Base-by-base conservation (phyloP, 2,329 filamentous ascomycete genomes). In the Scytalidium lignicola region DNA sequence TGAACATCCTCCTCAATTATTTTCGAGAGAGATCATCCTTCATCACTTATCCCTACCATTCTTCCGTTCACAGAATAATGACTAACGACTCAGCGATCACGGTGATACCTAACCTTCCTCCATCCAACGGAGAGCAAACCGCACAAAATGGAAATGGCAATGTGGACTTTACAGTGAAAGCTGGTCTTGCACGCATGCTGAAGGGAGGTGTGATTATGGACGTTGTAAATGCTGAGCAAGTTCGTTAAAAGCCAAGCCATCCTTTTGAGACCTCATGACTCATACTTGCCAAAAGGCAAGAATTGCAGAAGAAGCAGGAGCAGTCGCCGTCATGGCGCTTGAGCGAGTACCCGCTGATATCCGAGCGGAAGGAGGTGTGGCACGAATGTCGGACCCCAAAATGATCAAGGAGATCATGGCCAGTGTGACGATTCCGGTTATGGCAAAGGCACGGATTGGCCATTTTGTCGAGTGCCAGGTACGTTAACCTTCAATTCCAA, bases 171-270 rank as follows among this genome's bases (percentile, higher is more conserved):
- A 85, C 85, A 59, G 85, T 96, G 79, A 99, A 99, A 80, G 87
- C 90, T 47, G 93, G 92, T 51, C 78, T 99, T 57, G 93, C 93
- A 20, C 88, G 95, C 71, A 99, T 99, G 93, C 77, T 97, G 72
- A 96, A 97, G 79, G 93, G 93, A 67, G 93, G 93, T 63, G 93
- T 99, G 58, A 99, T 99, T 72, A 99, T 99, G 93, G 93, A 99
- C 71, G 93, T 97, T 51, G 90, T 95, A 55, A 89, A 92, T 68
- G 88, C 90, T 21, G 87, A 89, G 65, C 91, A 88, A 74, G 83
- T 83, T 67, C 49, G 61, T 37, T 17, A 8, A 37, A n/a, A 37
- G 6, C 6, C 5, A 13, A 37, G 15, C 32, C 32, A 13, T 15
- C 15, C n/a, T 7, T 37, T n/a, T 37, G 23, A 39, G 28, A 28